phyloP scores from a whole-genome alignment of 495 filamentous ascomycete genomes.

The Amorphotheca resinae region DNA sequence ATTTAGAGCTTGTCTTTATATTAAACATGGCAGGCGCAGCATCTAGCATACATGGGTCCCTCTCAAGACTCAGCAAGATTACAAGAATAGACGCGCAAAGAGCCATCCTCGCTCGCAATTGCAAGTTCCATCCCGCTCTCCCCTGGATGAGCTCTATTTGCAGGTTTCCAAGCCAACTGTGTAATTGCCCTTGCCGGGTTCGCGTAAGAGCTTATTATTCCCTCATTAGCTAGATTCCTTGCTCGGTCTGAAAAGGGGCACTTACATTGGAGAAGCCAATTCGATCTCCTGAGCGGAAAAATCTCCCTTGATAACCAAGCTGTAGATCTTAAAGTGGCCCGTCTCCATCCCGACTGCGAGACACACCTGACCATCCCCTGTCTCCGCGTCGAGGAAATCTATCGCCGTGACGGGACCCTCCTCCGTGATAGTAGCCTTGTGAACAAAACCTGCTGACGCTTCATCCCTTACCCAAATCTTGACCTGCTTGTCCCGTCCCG shows the following conservation, averaged over 20 bases:
- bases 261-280: background rate
- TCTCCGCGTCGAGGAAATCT: constrained; percentile 39
- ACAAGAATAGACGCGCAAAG: constrained; percentile 59
- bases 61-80: constrained; percentile 4
- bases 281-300: constrained; percentile 29
- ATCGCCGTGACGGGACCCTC: constrained; percentile 62
- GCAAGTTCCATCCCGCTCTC: constrained; percentile 12
- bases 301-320: constrained; percentile 21
- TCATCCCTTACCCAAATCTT: constrained; percentile 55
- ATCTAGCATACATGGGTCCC: constrained; percentile 4
- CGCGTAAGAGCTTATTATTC: constrained; percentile 37
- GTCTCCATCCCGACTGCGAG: constrained; percentile 58
- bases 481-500: constrained; percentile 73
- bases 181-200: constrained; percentile 64
- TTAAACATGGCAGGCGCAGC: background rate
- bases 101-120: constrained; percentile 71
- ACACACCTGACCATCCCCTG: constrained; percentile 9
- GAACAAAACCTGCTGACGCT: constrained; percentile 26
- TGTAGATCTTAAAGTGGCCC: constrained; percentile 37
- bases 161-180: constrained; percentile 65
- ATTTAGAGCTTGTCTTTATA: background rate
- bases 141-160: too few relatives aligned
- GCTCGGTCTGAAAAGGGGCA: background rate
- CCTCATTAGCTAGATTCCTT: constrained; percentile 5
- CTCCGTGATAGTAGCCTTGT: constrained; percentile 40